Conservation (phyloP, 2,329 filamentous ascomycete species). For the Exophiala sideris region DNA sequence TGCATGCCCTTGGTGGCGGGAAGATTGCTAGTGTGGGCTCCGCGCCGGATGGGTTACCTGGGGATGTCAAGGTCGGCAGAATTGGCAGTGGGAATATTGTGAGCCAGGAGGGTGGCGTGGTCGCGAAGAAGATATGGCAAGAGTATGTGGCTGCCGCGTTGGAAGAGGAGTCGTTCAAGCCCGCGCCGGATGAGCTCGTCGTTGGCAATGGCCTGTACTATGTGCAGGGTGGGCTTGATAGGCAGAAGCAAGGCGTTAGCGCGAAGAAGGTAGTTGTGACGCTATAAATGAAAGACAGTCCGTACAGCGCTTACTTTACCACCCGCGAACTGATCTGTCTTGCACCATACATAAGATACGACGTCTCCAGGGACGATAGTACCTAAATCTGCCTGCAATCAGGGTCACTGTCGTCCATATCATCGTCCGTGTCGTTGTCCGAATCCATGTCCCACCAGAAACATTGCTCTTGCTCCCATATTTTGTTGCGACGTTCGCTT, state of each 20-base stretch:
- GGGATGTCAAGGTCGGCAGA: slow-evolving; percentile 2
- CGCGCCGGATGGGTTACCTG: slow-evolving; percentile 3
- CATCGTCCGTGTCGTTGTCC: too few species aligned
- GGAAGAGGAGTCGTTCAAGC: slow-evolving; percentile 33
- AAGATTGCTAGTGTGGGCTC: slow-evolving; percentile 3
- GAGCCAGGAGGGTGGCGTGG: slow-evolving; percentile 5
- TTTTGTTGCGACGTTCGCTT: too few species aligned
- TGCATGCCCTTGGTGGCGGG: slow-evolving; percentile 6
- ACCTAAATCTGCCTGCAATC: too few species aligned
- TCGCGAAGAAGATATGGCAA: slow-evolving; percentile 6
- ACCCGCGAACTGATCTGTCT: too few species aligned
- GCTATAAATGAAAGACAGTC: too few species aligned
- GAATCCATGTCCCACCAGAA: too few species aligned
- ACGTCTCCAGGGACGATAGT: too few species aligned
- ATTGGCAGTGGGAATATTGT: slow-evolving; percentile 7
- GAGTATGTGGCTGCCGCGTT: slow-evolving; percentile 32
- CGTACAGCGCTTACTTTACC: too few species aligned
- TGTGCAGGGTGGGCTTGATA: slow-evolving; percentile 42
- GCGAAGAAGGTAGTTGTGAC: slow-evolving; percentile 43
- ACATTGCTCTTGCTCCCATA: too few species aligned
- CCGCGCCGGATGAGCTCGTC: slow-evolving; percentile 40
- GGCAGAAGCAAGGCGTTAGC: slow-evolving; percentile 39
- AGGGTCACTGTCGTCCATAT: too few species aligned
- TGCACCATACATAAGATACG: too few species aligned
- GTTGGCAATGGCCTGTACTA: slow-evolving; percentile 42